Evolutionary conservation across 805 yeast genomes (phyloP), one percentile per base, ranked within the genome.

Genomic region (Huiozyma naganishii): DNA sequence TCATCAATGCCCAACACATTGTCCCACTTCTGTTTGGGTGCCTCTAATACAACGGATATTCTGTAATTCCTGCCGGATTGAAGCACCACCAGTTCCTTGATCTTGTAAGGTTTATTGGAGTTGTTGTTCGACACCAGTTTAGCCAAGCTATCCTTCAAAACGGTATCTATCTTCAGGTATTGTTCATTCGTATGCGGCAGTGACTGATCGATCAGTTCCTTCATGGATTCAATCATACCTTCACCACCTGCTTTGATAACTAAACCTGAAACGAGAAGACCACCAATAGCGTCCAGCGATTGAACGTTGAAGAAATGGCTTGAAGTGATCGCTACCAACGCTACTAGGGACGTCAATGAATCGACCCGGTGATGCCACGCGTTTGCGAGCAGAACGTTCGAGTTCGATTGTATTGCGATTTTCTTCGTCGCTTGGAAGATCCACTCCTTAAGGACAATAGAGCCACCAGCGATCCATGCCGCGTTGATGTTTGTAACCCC

Each of bases 361-460:
- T 92, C 98, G 8, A 90, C 92, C 49, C 98, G 73, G 59, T 92
- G 98, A 62, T 92, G 98, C 97, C 98, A 92, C 3, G 98, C 98
- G 58, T 92, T 92, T 4, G 98, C 98, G 41, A 86, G 79, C 40
- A 92, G 71, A 4, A 92, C 97, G 49, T 87, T 86, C 0, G 96
- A 87, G 57, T 85, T 83, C 29, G 86, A 74, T 48, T 74, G 69
- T 40, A 71, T 69, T 1, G 97, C 98, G 23, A 92, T 78, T 48
- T 78, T 77, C 64, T 80, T 73, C 0, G 98, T 92, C 9, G 86
- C 83, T 46, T 77, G 77, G 65, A 77, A 92, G 36, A 92, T 76
- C 75, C 95, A 77, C 62, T 92, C 98, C 59, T 92, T 92, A 36
- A 88, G 74, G 4, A 72, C 76, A 47, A 92, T 86, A 1, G 96